phyloP scores from a whole-genome alignment of 768 basidiomycete genomes.

The Xerocomellus chrysenteron region DNA sequence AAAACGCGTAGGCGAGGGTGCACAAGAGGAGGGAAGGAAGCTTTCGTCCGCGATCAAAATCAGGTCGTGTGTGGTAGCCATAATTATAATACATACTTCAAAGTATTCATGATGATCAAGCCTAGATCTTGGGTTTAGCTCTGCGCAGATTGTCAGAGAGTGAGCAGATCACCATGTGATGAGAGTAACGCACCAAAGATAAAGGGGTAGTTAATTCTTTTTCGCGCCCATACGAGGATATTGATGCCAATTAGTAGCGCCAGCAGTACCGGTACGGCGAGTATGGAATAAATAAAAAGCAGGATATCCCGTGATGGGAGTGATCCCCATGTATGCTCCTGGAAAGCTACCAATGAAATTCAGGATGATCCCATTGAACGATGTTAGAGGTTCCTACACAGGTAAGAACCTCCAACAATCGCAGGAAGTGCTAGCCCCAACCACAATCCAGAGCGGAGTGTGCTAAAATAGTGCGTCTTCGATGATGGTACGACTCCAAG shows the following conservation, averaged over 20 bases:
- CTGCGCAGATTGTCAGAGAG: too few relatives aligned
- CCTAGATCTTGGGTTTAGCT: conserved; percentile 66
- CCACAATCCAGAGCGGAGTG: conserved; percentile 71
- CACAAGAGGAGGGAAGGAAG: conserved; percentile 73
- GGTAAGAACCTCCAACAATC: conserved; percentile 61
- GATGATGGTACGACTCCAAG: conserved; percentile 54
- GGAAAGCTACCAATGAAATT: conserved; percentile 45
- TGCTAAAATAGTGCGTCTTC: conserved; percentile 70
- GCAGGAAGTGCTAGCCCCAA: conserved; percentile 75
- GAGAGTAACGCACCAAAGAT: conserved; percentile 66
- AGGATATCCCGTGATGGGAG: conserved; percentile 74
- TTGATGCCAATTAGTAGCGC: conserved; percentile 78
- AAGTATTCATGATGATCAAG: conserved; percentile 80
- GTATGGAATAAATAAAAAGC: conserved; percentile 72
- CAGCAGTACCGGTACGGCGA: conserved; percentile 75
- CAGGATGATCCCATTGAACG: not conserved
- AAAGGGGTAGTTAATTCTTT: conserved; percentile 88
- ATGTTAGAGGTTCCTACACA: conserved; percentile 36
- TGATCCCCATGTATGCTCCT: conserved; percentile 43
- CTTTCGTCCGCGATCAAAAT: too few relatives aligned
- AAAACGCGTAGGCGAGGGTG: conserved; percentile 75
- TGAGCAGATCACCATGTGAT: too few relatives aligned
- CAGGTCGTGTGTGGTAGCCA: too few relatives aligned
- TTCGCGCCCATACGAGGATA: conserved; percentile 67
- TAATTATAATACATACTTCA: conserved; percentile 52